A percentile compares a stretch with the other conserved stretches of the same genome.
Conservation (phyloP, 495 filamentous ascomycete species). For the Xylaria venustula region DNA sequence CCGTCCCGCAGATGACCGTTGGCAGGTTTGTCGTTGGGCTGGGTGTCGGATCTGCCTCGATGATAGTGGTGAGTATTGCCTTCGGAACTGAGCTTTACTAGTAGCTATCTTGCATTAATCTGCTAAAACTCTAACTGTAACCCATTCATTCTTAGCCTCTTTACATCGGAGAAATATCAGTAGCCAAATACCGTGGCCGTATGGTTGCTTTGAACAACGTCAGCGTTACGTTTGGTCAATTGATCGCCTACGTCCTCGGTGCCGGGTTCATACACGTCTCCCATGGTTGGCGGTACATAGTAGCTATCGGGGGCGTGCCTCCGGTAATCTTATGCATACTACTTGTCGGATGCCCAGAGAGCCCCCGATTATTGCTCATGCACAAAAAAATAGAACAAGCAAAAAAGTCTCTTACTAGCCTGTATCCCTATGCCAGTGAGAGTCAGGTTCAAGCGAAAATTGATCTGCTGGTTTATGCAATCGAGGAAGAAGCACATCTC, state of each 20-base stretch:
- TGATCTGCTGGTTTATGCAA: slow-evolving; percentile 33
- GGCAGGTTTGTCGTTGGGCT: slow-evolving; percentile 50
- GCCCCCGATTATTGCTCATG: slow-evolving; percentile 50
- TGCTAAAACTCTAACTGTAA: not conserved
- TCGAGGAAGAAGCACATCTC: slow-evolving; percentile 38
- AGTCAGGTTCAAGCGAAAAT: slow-evolving; percentile 41
- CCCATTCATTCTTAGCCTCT: slow-evolving; percentile 16
- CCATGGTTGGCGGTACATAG: slow-evolving; percentile 46
- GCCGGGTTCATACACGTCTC: slow-evolving; percentile 48
- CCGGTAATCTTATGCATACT: slow-evolving; percentile 39
- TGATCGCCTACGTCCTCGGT: slow-evolving; percentile 51
- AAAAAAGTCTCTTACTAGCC: slow-evolving; percentile 31
- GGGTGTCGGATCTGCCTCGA: slow-evolving; percentile 50
- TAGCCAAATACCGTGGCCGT: slow-evolving; percentile 50
- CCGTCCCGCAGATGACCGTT: slow-evolving; percentile 45
- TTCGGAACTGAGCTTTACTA: not conserved
- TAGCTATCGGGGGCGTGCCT: slow-evolving; percentile 35
- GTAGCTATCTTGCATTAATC: not conserved
- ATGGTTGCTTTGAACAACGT: slow-evolving; percentile 57
- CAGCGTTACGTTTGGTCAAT: slow-evolving; percentile 52
- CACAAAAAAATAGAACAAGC: slow-evolving; percentile 44
- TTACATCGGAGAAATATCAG: slow-evolving; percentile 49
- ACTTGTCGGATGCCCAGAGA: not conserved
- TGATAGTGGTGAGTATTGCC: slow-evolving; percentile 38
- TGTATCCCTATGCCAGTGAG: slow-evolving; percentile 39